phyloP scores from a whole-genome alignment of 2,329 filamentous ascomycete species.

The Emmonsia crescens region DNA sequence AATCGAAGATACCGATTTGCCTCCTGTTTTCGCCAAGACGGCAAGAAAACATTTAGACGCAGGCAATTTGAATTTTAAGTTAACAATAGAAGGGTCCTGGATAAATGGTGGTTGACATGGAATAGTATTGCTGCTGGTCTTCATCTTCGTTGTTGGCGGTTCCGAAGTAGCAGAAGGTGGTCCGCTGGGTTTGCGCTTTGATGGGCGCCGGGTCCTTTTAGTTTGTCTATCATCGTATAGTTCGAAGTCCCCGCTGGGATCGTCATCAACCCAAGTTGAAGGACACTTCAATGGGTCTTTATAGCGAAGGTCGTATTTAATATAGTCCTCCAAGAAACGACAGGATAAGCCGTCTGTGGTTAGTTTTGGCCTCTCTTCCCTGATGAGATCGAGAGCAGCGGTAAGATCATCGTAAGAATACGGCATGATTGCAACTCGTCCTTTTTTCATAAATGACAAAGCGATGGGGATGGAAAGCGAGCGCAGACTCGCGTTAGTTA shows the following conservation, averaged over 20 bases:
- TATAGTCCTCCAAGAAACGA: background rate
- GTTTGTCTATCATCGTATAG: constrained; percentile 10
- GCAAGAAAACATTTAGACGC: background rate
- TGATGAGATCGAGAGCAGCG: background rate
- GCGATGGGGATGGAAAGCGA: no score
- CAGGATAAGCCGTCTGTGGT: background rate
- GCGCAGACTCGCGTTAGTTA: no score
- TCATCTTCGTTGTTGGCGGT: background rate
- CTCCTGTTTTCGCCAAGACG: background rate
- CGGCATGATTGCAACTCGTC: background rate
- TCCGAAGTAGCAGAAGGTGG: background rate
- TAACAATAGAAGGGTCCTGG: background rate
- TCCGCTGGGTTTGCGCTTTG: background rate
- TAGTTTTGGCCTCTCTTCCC: background rate
- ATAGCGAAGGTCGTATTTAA: constrained; percentile 1
- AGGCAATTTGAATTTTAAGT: background rate
- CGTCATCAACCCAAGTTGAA: constrained; percentile 25
- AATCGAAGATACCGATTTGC: background rate
- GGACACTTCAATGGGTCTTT: background rate
- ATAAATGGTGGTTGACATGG: background rate
- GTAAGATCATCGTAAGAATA: constrained; percentile 1
- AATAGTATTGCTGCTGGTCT: background rate
- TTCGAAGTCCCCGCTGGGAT: constrained; percentile 27
- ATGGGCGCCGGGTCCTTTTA: background rate
- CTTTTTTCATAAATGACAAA: background rate